Evolutionary conservation across 2,329 filamentous ascomycete species (phyloP).

Genomic region (Hymenotorrendiella dingleyae): DNA sequence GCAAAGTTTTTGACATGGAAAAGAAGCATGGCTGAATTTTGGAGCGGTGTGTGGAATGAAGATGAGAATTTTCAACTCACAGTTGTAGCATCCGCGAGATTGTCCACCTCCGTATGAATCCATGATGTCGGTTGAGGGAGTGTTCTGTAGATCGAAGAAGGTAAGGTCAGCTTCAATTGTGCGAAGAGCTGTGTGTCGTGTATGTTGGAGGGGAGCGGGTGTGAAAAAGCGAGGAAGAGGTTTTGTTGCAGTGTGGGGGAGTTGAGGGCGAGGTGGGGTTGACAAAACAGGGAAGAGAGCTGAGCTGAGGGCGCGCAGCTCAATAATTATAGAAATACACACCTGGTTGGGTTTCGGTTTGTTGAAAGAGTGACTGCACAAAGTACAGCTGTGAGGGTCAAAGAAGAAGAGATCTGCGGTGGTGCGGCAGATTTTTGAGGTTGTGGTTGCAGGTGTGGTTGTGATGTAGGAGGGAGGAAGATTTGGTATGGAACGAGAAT

Average conservation of each 20-base stretch:
- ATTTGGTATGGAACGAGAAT: neutral
- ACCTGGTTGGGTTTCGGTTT: neutral
- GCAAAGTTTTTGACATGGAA: neutral
- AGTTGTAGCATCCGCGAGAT: constrained; percentile 44
- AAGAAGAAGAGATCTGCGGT: neutral
- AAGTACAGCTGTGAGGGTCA: neutral
- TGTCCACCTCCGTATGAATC: constrained; percentile 28
- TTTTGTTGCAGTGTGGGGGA: neutral
- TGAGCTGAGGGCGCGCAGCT: neutral
- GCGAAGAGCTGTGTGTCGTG: too few relatives aligned
- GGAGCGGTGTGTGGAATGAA: constrained; percentile 13
- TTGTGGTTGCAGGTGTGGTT: neutral
- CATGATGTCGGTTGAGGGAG: constrained; percentile 23
- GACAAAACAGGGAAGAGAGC: neutral
- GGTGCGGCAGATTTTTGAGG: neutral
- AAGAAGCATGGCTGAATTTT: too few relatives aligned
- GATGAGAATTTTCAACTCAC: constrained; percentile 34
- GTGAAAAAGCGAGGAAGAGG: neutral
- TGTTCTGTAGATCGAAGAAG: constrained; percentile 10
- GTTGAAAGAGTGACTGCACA: constrained; percentile 1
- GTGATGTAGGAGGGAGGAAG: neutral
- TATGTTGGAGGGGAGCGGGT: neutral
- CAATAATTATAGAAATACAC: neutral
- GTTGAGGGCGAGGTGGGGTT: constrained; percentile 4
- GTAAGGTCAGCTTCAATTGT: constrained; percentile 9